These are phyloP conservation scores for Papiliotrema fonsecae DNA, from an alignment of 1,284 basidiomycete genomes.

Conservation along the genomic window DNA sequence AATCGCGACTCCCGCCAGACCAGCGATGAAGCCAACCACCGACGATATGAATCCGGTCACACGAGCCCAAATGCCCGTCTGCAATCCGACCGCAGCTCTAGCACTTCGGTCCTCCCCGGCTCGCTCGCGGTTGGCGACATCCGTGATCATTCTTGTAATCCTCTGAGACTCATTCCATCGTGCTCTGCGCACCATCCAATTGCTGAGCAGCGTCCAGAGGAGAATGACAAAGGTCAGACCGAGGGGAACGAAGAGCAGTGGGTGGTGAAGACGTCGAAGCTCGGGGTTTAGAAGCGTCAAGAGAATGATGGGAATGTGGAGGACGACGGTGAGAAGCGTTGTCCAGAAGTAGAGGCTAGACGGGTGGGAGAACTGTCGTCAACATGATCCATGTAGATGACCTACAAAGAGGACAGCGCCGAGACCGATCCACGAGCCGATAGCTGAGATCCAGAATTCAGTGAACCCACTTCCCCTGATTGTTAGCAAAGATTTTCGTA, in stretches of 20 bases:
- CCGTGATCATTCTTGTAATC: slow-evolving; percentile 33
- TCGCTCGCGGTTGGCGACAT: slow-evolving; percentile 21
- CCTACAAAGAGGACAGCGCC: slow-evolving; percentile 38
- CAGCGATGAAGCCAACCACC: slow-evolving; percentile 33
- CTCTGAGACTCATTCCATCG: slow-evolving; percentile 29
- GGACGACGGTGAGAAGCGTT: slow-evolving; percentile 30
- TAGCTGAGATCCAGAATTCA: slow-evolving; percentile 37
- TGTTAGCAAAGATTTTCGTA: slow-evolving; percentile 4
- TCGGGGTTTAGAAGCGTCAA: slow-evolving; percentile 26
- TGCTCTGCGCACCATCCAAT: slow-evolving; percentile 35
- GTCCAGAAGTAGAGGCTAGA: slow-evolving; percentile 40
- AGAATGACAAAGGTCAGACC: slow-evolving; percentile 26
- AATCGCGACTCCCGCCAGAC: slow-evolving; percentile 29
- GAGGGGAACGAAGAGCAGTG: slow-evolving; percentile 35
- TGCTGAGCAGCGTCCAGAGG: slow-evolving; percentile 28
- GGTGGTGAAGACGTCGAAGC: slow-evolving; percentile 23
- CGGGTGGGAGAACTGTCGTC: slow-evolving; percentile 37
- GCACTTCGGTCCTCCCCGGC: slow-evolving; percentile 22
- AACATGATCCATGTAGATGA: neutral
- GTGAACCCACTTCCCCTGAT: slow-evolving; percentile 37
- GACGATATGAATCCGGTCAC: slow-evolving; percentile 23
- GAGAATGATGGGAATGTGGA: slow-evolving; percentile 35
- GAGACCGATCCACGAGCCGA: slow-evolving; percentile 39
- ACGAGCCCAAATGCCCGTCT: slow-evolving; percentile 24
- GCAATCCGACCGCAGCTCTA: slow-evolving; percentile 33